Evolutionary conservation across 2,329 filamentous ascomycete species (phyloP).

Genomic region (Tolypocladium paradoxum): DNA sequence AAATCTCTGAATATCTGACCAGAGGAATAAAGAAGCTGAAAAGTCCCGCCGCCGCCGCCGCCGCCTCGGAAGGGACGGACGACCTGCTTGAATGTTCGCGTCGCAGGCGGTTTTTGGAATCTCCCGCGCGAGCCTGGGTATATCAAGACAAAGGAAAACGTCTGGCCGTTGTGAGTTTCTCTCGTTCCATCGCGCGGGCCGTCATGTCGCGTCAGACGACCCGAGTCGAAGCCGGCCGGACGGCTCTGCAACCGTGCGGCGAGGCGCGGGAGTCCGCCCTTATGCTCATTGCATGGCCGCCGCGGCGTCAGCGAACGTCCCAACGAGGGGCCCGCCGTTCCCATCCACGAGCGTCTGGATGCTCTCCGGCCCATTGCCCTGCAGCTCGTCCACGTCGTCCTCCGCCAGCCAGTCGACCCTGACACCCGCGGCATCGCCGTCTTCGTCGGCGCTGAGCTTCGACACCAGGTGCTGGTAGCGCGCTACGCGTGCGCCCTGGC

Average conservation of each 20-base stretch:
- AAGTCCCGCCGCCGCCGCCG: neutral
- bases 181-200: neutral
- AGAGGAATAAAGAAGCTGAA: neutral
- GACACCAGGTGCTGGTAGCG: conserved; percentile 53
- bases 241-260: neutral
- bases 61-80: no score
- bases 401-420: conserved; percentile 46
- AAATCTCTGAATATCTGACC: conserved; percentile 1
- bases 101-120: neutral
- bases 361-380: conserved; percentile 24
- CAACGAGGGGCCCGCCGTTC: conserved; percentile 36
- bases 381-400: conserved; percentile 36
- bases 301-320: conserved; percentile 50
- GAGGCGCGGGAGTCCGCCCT: neutral
- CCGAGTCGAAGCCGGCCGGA: neutral
- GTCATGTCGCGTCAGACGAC: neutral
- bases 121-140: neutral
- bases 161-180: neutral
- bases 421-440: conserved; percentile 27
- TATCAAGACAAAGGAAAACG: neutral
- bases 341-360: conserved; percentile 23
- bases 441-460: conserved; percentile 39
- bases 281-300: conserved; percentile 32
- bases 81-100: neutral
- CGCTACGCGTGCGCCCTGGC: conserved; percentile 43